A percentile compares a stretch with the other conserved stretches of the same genome.
These are phyloP conservation scores for Termitomyces sp. DNA, from an alignment of 768 basidiomycete species.

Conservation along the genomic window DNA sequence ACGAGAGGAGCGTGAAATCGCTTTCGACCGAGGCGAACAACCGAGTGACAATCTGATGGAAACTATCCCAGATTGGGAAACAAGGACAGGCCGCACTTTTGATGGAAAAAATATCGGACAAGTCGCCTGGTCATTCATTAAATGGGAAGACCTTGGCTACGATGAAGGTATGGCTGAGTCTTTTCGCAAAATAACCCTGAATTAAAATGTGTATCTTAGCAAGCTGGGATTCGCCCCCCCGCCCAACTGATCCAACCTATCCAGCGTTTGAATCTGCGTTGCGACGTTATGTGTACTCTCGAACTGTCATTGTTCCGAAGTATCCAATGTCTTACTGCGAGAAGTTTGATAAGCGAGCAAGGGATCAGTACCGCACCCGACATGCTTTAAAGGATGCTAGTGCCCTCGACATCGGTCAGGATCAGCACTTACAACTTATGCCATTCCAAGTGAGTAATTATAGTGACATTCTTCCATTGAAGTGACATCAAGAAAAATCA, in stretches of 20 bases:
- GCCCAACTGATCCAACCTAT: slow-evolving; percentile 49
- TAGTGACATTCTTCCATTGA: slow-evolving; percentile 1
- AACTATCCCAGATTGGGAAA: slow-evolving; percentile 61
- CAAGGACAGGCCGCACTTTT: slow-evolving; percentile 34
- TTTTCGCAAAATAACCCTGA: neutral
- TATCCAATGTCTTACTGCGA: slow-evolving; percentile 36
- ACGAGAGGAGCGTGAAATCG: slow-evolving; percentile 29
- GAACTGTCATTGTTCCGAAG: slow-evolving; percentile 52
- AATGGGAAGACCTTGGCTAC: slow-evolving; percentile 93
- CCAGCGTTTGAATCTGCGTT: slow-evolving; percentile 66
- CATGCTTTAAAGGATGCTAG: slow-evolving; percentile 43
- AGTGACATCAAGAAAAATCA: slow-evolving; percentile 20
- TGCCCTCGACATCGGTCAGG: slow-evolving; percentile 68
- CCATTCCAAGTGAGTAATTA: slow-evolving; percentile 68
- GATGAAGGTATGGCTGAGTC: slow-evolving; percentile 59
- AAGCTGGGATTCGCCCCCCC: slow-evolving; percentile 91
- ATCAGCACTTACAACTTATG: slow-evolving; percentile 64
- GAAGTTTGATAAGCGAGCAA: slow-evolving; percentile 46
- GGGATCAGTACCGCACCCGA: slow-evolving; percentile 47
- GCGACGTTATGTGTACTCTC: slow-evolving; percentile 56
- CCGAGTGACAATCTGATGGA: slow-evolving; percentile 52
- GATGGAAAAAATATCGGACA: slow-evolving; percentile 45
- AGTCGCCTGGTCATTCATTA: slow-evolving; percentile 82
- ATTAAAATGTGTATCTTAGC: slow-evolving; percentile 38
- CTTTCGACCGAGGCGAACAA: slow-evolving; percentile 58